A percentile compares a stretch with the other conserved stretches of the same genome.
These are phyloP conservation scores for Verticillium tricorpus DNA, from an alignment of 2,329 filamentous ascomycete species.

Conservation along the genomic window DNA sequence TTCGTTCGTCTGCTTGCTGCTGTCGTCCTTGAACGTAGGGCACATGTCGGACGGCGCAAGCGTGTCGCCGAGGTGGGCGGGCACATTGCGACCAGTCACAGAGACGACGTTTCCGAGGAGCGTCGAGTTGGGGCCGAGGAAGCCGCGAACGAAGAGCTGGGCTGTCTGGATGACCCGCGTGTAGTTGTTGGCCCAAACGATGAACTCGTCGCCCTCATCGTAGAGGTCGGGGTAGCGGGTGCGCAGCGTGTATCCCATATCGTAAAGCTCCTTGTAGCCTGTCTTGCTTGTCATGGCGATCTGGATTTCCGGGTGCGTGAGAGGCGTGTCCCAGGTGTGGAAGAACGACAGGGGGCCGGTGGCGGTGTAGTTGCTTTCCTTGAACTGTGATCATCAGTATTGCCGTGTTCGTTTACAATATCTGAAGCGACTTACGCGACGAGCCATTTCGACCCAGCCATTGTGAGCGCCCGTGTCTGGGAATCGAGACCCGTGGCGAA, in stretches of 20 bases:
- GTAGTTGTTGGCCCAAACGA: conserved; percentile 64
- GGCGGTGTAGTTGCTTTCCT: conserved; percentile 47
- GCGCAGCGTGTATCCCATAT: conserved; percentile 48
- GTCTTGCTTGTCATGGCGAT: conserved; percentile 56
- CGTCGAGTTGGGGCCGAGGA: conserved; percentile 51
- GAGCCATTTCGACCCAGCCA: conserved; percentile 47
- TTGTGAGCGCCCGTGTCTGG: conserved; percentile 57
- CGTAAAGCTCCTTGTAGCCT: conserved; percentile 57
- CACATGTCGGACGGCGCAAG: conserved; percentile 60
- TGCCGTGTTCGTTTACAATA: neutral
- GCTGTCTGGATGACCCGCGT: conserved; percentile 59
- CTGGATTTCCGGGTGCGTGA: conserved; percentile 49
- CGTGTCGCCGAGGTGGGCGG: conserved; percentile 53
- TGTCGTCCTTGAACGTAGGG: conserved; percentile 51
- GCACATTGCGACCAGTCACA: conserved; percentile 50
- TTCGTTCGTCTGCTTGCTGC: conserved; percentile 36
- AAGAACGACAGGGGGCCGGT: conserved; percentile 52
- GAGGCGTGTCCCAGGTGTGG: conserved; percentile 51
- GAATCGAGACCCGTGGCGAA: conserved; percentile 59
- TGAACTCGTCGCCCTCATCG: conserved; percentile 43
- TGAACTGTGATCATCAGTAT: conserved; percentile 34
- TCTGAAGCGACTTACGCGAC: conserved; percentile 28
- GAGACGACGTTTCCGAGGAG: conserved; percentile 51
- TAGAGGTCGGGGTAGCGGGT: conserved; percentile 48
- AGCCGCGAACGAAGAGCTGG: conserved; percentile 56